These are phyloP conservation scores for Xylariaceae sp. DNA, from an alignment of 2,329 filamentous ascomycete genomes.

Conservation along the genomic window DNA sequence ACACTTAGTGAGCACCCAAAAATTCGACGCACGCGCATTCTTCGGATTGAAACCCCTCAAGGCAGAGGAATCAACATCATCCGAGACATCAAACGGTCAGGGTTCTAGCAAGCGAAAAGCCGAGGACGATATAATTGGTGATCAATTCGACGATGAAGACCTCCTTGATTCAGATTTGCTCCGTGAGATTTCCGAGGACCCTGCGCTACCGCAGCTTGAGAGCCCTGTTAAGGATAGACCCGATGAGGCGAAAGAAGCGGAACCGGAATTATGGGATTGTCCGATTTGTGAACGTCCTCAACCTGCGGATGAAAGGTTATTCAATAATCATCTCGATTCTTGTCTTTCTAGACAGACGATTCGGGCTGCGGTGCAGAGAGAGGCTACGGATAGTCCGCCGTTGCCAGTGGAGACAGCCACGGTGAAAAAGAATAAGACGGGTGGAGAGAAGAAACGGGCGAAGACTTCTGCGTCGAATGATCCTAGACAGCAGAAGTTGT, in stretches of 20 bases:
- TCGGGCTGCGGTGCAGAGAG: conserved; percentile 67
- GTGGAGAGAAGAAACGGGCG: conserved; percentile 26
- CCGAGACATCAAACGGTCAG: conserved; percentile 10
- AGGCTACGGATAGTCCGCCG: conserved; percentile 28
- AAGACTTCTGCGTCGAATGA: conserved; percentile 21
- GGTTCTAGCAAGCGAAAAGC: conserved; percentile 35
- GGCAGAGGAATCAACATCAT: conserved; percentile 18
- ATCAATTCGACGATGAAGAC: conserved; percentile 36
- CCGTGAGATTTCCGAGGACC: background rate
- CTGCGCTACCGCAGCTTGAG: background rate
- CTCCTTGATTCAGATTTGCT: conserved; percentile 25
- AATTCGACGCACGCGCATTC: conserved; percentile 68
- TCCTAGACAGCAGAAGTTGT: conserved; percentile 39
- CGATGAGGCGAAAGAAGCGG: conserved; percentile 27
- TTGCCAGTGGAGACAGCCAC: conserved; percentile 33
- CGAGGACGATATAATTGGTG: conserved; percentile 45
- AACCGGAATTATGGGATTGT: conserved; percentile 66
- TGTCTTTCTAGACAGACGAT: conserved; percentile 86
- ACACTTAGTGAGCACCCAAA: conserved; percentile 80
- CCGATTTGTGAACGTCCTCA: conserved; percentile 82
- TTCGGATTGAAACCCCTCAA: conserved; percentile 57
- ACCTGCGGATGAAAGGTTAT: conserved; percentile 63
- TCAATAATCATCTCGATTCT: conserved; percentile 89
- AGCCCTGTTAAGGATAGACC: background rate
- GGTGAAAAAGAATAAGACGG: conserved; percentile 34